Evolutionary conservation across 768 basidiomycete species (phyloP).

Genomic region (Lepiota venenata): DNA sequence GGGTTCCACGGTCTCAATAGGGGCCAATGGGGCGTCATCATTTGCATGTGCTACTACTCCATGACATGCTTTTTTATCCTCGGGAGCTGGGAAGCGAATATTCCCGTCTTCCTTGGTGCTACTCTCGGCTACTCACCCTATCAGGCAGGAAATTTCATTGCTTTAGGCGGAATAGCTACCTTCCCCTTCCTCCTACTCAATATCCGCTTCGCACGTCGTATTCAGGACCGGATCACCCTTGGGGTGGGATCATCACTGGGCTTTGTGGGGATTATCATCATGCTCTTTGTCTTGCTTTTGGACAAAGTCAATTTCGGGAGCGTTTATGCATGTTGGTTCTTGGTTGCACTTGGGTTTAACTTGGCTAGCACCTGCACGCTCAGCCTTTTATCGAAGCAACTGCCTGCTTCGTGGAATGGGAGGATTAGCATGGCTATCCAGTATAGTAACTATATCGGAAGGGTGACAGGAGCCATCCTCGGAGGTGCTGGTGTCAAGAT

Average conservation of each 20-base stretch:
- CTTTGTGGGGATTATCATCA: conserved; percentile 46
- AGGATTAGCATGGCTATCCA: conserved; percentile 57
- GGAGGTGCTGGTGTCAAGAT: conserved; percentile 59
- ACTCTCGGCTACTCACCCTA: conserved; percentile 56
- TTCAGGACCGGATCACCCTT: conserved; percentile 60
- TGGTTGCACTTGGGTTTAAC: conserved; percentile 70
- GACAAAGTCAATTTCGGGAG: conserved; percentile 42
- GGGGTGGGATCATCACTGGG: conserved; percentile 50
- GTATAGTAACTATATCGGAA: conserved; percentile 66
- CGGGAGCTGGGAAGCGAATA: conserved; percentile 66
- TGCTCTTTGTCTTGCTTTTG: conserved; percentile 41
- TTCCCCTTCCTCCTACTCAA: conserved; percentile 68
- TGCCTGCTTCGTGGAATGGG: conserved; percentile 60
- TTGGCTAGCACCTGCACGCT: conserved; percentile 68
- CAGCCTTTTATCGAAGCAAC: conserved; percentile 64
- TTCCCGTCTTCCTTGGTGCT: conserved; percentile 54
- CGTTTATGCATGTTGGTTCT: conserved; percentile 50
- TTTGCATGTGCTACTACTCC: conserved; percentile 68
- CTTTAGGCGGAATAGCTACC: conserved; percentile 55
- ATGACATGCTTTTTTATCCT: conserved; percentile 74
- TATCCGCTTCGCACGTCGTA: conserved; percentile 50
- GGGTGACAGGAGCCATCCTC: conserved; percentile 64
- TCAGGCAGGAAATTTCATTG: conserved; percentile 67
- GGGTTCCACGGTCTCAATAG: conserved; percentile 13
- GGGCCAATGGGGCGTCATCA: conserved; percentile 44